A percentile compares a stretch with the other conserved stretches of the same genome.
Conservation (phyloP, 768 basidiomycete genomes). For the Jaapia argillacea region DNA sequence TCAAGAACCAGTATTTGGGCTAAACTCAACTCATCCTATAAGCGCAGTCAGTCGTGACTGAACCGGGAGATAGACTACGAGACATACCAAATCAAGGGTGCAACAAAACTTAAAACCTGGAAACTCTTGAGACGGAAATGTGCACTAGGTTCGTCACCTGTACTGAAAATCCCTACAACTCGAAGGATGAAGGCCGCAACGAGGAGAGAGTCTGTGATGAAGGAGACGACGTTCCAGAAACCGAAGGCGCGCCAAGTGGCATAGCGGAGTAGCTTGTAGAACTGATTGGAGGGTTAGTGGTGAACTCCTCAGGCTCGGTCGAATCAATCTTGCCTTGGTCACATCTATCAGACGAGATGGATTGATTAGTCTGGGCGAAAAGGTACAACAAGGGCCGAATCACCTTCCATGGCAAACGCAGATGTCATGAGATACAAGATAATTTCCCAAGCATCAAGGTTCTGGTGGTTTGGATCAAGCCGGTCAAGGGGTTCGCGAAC, state of each 20-base stretch:
- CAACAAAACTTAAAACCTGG: slow-evolving; percentile 80
- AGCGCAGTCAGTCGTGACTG: no score
- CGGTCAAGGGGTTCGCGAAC: slow-evolving; percentile 74
- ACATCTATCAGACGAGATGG: slow-evolving; percentile 40
- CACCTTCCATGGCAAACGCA: slow-evolving; percentile 76
- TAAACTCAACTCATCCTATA: slow-evolving; percentile 71
- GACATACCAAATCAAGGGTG: slow-evolving; percentile 81
- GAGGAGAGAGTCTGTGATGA: slow-evolving; percentile 67
- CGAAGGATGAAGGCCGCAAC: slow-evolving; percentile 69
- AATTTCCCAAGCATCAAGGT: slow-evolving; percentile 76
- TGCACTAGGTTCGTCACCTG: slow-evolving; percentile 24
- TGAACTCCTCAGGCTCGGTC: background rate
- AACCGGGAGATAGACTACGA: background rate
- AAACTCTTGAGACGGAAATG: slow-evolving; percentile 59
- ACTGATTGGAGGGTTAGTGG: slow-evolving; percentile 25
- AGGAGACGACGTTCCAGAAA: slow-evolving; percentile 66
- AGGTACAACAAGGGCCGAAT: slow-evolving; percentile 2
- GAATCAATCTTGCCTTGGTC: slow-evolving; percentile 19
- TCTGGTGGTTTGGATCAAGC: slow-evolving; percentile 38
- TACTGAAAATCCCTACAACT: slow-evolving; percentile 37
- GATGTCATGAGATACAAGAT: slow-evolving; percentile 70
- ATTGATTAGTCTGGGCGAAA: background rate
- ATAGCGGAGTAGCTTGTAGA: slow-evolving; percentile 61
- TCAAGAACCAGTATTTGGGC: background rate
- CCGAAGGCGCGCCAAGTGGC: slow-evolving; percentile 75